These are phyloP conservation scores for Sisymbrium irio DNA, from an alignment of 345 rosid species.

Conservation along the genomic window DNA sequence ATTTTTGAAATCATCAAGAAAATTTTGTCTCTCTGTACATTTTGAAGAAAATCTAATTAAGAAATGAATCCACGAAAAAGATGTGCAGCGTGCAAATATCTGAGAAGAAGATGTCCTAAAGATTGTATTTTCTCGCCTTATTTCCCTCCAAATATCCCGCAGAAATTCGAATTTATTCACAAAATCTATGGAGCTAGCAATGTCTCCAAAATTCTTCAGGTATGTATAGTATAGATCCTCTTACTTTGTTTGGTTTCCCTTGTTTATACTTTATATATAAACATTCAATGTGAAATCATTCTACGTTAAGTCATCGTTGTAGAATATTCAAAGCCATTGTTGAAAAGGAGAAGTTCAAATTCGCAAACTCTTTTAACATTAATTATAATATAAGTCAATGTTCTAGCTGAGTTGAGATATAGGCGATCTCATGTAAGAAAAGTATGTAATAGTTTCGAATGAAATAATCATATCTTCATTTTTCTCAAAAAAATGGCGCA, in stretches of 20 bases:
- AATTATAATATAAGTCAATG: neutral
- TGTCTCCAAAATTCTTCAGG: slow-evolving; percentile 53
- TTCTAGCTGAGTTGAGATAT: neutral
- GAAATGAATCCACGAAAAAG: slow-evolving; percentile 33
- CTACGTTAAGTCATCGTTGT: no score
- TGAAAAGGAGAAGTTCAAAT: neutral
- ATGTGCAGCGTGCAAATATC: slow-evolving; percentile 58
- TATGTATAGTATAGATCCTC: slow-evolving; percentile 15
- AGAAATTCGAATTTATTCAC: slow-evolving; percentile 46
- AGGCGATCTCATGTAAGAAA: neutral
- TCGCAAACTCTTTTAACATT: slow-evolving; percentile 3
- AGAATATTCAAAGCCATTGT: slow-evolving; percentile 5
- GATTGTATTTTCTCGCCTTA: slow-evolving; percentile 57
- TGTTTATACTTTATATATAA: no score
- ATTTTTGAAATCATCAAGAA: neutral
- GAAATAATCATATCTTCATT: no score
- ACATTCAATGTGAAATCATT: neutral
- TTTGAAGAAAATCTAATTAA: no score
- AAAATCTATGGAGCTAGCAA: slow-evolving; percentile 61
- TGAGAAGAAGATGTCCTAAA: slow-evolving; percentile 50
- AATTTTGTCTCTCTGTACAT: neutral
- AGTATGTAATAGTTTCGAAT: no score
- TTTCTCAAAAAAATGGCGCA: no score
- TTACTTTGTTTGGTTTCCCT: neutral
- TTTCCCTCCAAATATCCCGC: slow-evolving; percentile 43